Base-by-base conservation (phyloP, 768 basidiomycete species). In the Lactarius pseudohatsudake region DNA sequence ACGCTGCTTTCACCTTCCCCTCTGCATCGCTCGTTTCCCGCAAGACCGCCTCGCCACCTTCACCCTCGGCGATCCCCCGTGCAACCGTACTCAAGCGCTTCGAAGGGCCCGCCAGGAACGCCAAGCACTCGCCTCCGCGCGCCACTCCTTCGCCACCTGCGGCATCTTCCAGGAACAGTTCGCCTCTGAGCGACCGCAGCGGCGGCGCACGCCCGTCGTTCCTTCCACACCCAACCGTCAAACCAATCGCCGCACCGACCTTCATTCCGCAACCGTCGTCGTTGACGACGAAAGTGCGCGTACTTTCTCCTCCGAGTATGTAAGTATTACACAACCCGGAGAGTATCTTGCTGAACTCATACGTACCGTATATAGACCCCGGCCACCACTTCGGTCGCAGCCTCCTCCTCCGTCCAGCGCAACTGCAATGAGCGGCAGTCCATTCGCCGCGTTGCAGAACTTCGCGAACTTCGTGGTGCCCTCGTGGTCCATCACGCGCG, bases 381-480 rank as follows among this genome's bases (percentile, higher is more conserved):
- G 55, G 7, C 6, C 28, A 36, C 56, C 28, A 36, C 61, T n/a
- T 16, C 56, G 18, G 28, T 62, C 61, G 56, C 61, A 62, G 28
- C 45, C 75, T 18, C 59, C 71, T 34, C 74, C 72, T 36, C 74
- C 73, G 53, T 73, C 73, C 69, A 69, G 72, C 69, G n/a, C 74
- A 75, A 50, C 69, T 68, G 69, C 67, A 72, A 59, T 77, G 73
- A 67, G 58, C 53, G 22, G 40, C 26, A 36, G 50, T 28, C 41
- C 64, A 62, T 47, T 65, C 64, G 78, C 83, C 68, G 77, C 85
- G 75, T 81, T 88, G 68, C 84, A 85, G 69, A 81, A 81, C 64
- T 72, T 90, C 72, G 83, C 87, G 69, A 86, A 81, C 75, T 80
- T 87, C 68, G 85, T 88, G 65, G 66, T 74, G 40, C 75, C 80